phyloP scores from a whole-genome alignment of 1,284 basidiomycete genomes.

The Athelia psychrophila region DNA sequence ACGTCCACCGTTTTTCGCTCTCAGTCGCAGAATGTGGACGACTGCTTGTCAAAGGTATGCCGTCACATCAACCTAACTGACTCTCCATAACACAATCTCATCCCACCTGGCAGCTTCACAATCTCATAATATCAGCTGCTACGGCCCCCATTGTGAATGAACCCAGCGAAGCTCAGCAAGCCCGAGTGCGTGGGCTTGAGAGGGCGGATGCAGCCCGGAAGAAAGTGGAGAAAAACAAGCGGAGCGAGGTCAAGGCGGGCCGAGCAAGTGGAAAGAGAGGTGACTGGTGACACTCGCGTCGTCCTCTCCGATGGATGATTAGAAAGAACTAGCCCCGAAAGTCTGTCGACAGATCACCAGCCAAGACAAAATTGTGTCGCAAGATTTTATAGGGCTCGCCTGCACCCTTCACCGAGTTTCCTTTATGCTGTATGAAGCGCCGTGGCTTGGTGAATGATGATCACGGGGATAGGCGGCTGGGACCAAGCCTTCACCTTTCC shows the following conservation, averaged over 20 bases:
- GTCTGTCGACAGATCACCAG: no score
- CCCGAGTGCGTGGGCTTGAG: constrained; percentile 47
- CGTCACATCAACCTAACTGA: not conserved
- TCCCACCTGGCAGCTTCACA: constrained; percentile 50
- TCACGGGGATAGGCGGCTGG: no score
- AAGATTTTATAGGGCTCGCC: no score
- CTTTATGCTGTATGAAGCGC: no score
- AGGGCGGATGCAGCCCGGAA: constrained; percentile 43
- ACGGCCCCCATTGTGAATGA: constrained; percentile 47
- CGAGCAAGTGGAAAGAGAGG: constrained; percentile 23
- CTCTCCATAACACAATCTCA: not conserved
- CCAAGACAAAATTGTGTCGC: no score
- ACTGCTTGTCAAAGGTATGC: constrained; percentile 64
- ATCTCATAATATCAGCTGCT: constrained; percentile 46
- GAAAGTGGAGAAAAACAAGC: constrained; percentile 48
- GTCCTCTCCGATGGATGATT: no score
- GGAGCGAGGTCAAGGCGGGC: constrained; percentile 41
- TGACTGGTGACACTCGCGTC: constrained; percentile 3
- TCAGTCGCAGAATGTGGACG: constrained; percentile 70
- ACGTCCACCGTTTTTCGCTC: constrained; percentile 70
- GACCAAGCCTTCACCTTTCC: no score
- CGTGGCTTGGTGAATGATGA: no score
- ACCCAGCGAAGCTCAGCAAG: constrained; percentile 52
- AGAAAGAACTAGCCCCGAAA: no score
- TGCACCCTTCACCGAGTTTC: no score